Percentiles rank a stretch among this genome's conserved stretches.
Conservation (phyloP, 768 basidiomycete species). For the Tulasnella calospora region DNA sequence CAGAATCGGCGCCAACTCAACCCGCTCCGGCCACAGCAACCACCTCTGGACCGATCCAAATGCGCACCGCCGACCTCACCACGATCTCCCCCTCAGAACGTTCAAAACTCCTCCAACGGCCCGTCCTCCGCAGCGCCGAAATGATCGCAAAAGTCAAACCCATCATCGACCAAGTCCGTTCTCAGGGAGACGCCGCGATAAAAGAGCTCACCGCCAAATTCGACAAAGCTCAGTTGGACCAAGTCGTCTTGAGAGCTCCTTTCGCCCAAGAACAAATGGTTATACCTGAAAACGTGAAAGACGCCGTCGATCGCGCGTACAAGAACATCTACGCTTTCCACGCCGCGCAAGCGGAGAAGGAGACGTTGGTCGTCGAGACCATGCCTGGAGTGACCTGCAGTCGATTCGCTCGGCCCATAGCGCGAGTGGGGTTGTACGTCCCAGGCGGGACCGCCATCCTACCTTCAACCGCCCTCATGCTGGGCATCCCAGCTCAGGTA, state of each 20-base stretch:
- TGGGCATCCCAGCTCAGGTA: constrained; percentile 95
- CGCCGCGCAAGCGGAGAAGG: constrained; percentile 70
- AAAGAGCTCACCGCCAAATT: constrained; percentile 88
- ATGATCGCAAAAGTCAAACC: constrained; percentile 93
- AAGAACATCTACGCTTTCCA: constrained; percentile 89
- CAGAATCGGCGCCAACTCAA: constrained; percentile 26
- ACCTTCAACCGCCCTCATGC: constrained; percentile 95
- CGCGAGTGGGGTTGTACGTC: constrained; percentile 92
- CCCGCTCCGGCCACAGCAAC: constrained; percentile 30
- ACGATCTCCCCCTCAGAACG: constrained; percentile 49
- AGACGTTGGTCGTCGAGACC: constrained; percentile 79
- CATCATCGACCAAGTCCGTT: constrained; percentile 83
- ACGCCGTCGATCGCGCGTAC: constrained; percentile 87
- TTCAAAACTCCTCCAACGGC: constrained; percentile 71
- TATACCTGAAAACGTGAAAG: constrained; percentile 58
- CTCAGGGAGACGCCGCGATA: constrained; percentile 79
- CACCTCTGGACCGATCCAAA: constrained; percentile 55
- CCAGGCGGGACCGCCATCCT: constrained; percentile 96
- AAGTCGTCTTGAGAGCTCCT: constrained; percentile 72
- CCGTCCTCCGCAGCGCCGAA: constrained; percentile 76
- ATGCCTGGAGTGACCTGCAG: constrained; percentile 98
- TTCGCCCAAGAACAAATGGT: constrained; percentile 61
- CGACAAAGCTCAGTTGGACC: constrained; percentile 69
- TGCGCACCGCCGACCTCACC: constrained; percentile 67
- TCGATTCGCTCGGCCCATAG: constrained; percentile 91